Evolutionary conservation across 257 asterid genomes (phyloP), one percentile per base, ranked within the genome.

Genomic region (Solanum etuberosum): DNA sequence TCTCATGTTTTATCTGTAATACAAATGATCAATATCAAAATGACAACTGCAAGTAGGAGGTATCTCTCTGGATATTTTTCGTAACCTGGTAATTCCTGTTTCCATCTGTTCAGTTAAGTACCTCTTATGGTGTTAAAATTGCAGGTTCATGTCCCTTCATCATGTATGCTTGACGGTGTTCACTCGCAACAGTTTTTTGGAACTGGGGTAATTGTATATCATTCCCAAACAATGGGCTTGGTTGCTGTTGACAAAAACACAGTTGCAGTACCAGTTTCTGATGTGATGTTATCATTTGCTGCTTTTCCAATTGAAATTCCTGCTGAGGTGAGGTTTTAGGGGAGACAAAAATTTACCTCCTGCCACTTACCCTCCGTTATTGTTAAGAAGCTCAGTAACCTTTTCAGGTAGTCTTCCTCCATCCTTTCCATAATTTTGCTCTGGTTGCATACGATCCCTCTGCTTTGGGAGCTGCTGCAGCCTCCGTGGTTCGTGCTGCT

Each of bases 111-210:
- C 25, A 31, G 42, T 71, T 48, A 72, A 42, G 65, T 70, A 13
- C 40, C 29, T 85, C 84, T 18, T 83, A 34, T 87, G 81, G 59
- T 40, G n/a, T n/a, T 87, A 54, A 87, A 71, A 59, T 89, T 88
- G 77, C 96, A 97, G 99, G 99, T 95, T 93, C 99, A 97, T 90
- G 99, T 97, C 87, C 99, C 99, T 70, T 93, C 99, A 38, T 92
- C 96, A 86, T 97, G 99, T 91, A 96, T 97, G 99, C 93, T 96
- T 87, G 99, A 97, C 89, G 99, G 99, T 85, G 99, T 97, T 87
- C 99, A 96, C 92, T 94, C 99, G 2, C 99, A 97, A 90, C 95
- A 94, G 92, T 96, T 96, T 91, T 93, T 94, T 88, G 99, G 99
- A 85, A 96, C 99, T 32, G 99, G 99, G 90, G 96, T 96, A 57